Evolutionary conservation across 495 filamentous ascomycete genomes (phyloP).

Genomic region (Aspergillus bridgeri): DNA sequence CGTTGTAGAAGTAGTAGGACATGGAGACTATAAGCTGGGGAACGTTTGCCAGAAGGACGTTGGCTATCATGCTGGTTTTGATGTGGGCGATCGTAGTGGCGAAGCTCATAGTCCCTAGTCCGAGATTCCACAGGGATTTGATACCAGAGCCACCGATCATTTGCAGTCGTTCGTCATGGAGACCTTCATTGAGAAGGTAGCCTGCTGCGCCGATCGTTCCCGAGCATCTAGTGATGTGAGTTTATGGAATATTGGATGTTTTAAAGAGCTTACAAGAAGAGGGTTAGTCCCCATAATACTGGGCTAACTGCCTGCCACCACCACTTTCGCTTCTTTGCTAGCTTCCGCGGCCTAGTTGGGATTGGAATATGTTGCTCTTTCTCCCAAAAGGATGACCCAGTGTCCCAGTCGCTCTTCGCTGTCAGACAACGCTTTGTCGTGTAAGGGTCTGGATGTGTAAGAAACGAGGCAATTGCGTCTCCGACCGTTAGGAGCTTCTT

Average conservation of each 20-base stretch:
- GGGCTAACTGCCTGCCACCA: background rate
- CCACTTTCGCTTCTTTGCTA: background rate
- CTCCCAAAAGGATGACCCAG: background rate
- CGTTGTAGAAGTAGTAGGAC: constrained; percentile 35
- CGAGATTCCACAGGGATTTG: constrained; percentile 16
- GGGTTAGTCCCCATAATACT: background rate
- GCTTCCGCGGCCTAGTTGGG: constrained; percentile 4
- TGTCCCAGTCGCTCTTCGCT: constrained; percentile 1
- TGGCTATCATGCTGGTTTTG: constrained; percentile 5
- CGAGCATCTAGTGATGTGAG: background rate
- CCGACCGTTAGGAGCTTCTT: constrained; percentile 16
- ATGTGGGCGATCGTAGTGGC: background rate
- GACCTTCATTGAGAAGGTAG: background rate
- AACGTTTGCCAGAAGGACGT: constrained; percentile 32
- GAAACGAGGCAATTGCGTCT: constrained; percentile 27
- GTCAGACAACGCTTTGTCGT: constrained; percentile 21
- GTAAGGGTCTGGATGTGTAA: constrained; percentile 17
- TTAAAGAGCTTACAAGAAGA: background rate
- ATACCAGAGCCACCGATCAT: constrained; percentile 1
- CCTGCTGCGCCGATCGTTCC: background rate
- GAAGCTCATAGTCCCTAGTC: constrained; percentile 22
- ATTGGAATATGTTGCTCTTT: constrained; percentile 5
- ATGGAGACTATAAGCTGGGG: constrained; percentile 40
- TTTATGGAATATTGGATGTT: too few relatives aligned
- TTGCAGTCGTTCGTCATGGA: constrained; percentile 5